phyloP scores from a whole-genome alignment of 2,329 filamentous ascomycete genomes.

The Cryphonectria nitschkei region DNA sequence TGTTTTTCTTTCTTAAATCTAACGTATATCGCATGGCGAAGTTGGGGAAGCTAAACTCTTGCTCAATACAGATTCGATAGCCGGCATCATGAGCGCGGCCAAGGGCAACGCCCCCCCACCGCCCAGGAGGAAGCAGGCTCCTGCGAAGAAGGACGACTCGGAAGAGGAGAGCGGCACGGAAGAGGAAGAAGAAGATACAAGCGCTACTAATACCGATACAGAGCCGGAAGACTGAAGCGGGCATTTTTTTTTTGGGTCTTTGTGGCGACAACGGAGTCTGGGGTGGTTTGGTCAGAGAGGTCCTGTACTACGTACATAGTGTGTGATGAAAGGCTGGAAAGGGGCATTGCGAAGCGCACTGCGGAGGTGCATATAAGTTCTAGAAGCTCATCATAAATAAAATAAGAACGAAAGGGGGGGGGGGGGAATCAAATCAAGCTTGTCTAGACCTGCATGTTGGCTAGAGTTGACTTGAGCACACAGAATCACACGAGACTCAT shows the following conservation, averaged over 20 bases:
- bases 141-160: conserved; percentile 57
- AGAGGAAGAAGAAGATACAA: conserved; percentile 68
- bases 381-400: neutral
- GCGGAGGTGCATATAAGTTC: neutral
- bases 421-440: neutral
- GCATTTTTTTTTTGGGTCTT: neutral
- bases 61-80: conserved; percentile 71
- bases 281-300: neutral
- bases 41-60: conserved; percentile 35
- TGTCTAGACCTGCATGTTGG: neutral
- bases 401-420: neutral
- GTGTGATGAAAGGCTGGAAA: neutral
- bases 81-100: conserved; percentile 86
- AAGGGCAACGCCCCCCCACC: conserved; percentile 67
- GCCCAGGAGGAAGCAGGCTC: conserved; percentile 56
- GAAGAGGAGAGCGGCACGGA: conserved; percentile 87
- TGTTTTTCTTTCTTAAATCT: neutral
- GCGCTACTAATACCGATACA: conserved; percentile 70
- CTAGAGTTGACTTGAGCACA: too few relatives aligned
- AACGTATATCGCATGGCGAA: neutral
- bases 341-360: neutral
- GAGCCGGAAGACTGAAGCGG: conserved; percentile 58
- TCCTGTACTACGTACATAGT: neutral
- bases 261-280: conserved; percentile 3
- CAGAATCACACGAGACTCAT: too few relatives aligned